Base-by-base conservation (phyloP, 441 rosid genomes). In the Metrosideros polymorpha region DNA sequence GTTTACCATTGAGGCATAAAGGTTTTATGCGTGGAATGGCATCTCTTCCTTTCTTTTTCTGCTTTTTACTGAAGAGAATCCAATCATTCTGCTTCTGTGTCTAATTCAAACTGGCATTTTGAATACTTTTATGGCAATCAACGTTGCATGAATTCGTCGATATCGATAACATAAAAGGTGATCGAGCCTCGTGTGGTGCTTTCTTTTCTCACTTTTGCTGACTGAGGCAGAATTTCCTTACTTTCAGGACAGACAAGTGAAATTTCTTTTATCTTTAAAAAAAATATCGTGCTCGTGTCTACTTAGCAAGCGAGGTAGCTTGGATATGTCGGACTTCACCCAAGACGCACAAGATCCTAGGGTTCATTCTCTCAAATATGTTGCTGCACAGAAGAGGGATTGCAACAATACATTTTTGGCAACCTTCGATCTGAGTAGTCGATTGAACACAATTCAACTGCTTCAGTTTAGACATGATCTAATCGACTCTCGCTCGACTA, bases 1-100 rank as follows among this genome's bases (percentile, higher is more conserved):
- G 95, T 89, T 90, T 49, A 91, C 93, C 95, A 93, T 91, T 90
- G 25, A 30, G 84, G 87, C 83, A 83, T 55, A 85, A 87, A 30
- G 85, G 85, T 86, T 88, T 86, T 86, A 18, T 55, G 61, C 42
- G 54, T 49, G 76, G 82, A 71, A 77, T 56, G 82, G 83, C 90
- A 82, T 87, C 90, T 85, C 87, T 86, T 86, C 35, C 75, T 54
- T 17, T 10, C 87, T 52, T 52, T 52, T 82, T 32, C 50, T 43
- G 82, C 89, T 89, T 92, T 90, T 85, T 83, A 82, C 86, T 1
- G 84, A 57, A 86, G 85, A 91, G 89, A 89, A 88, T 85, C 89
- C 88, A 87, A 88, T 85, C 86, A 86, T 51, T 86, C 52, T 83
- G 85, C 56, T 61, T 66, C 89, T 59, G 49, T 83, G 57, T 27